Conservation (phyloP, 495 filamentous ascomycete genomes). For the Ascodesmis nigricans region DNA sequence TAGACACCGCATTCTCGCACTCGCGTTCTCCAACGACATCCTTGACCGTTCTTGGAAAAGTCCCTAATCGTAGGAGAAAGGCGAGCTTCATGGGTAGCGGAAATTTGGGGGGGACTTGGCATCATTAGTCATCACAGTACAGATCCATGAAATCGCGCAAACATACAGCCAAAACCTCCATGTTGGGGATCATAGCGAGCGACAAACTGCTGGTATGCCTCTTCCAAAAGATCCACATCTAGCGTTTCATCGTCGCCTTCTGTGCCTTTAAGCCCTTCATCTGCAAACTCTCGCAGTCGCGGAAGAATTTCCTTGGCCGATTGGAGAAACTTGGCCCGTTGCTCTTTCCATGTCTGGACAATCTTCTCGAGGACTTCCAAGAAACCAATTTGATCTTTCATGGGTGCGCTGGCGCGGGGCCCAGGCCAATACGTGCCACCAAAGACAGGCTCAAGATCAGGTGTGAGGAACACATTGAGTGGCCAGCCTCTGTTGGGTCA, state of each 20-base stretch:
- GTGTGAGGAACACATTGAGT: conserved; percentile 87
- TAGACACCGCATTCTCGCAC: conserved; percentile 47
- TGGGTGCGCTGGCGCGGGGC: conserved; percentile 32
- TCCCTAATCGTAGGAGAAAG: conserved; percentile 56
- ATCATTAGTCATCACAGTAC: conserved; percentile 8
- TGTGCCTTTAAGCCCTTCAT: conserved; percentile 21
- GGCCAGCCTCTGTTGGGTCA: conserved; percentile 47
- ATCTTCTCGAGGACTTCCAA: conserved; percentile 67
- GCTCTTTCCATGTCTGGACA: conserved; percentile 57
- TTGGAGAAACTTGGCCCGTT: conserved; percentile 55
- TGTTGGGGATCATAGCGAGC: conserved; percentile 54
- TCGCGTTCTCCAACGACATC: conserved; percentile 75
- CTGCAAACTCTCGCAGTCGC: conserved; percentile 61
- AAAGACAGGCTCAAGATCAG: conserved; percentile 79
- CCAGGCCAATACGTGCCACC: conserved; percentile 95
- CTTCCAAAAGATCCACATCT: conserved; percentile 78
- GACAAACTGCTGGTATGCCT: conserved; percentile 61
- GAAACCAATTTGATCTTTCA: conserved; percentile 42
- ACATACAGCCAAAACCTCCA: conserved; percentile 47
- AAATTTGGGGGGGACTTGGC: conserved; percentile 51
- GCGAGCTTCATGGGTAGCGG: conserved; percentile 67
- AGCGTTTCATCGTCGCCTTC: conserved; percentile 41
- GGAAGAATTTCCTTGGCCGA: conserved; percentile 63
- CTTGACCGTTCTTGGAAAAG: conserved; percentile 46
- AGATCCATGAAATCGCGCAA: background rate